Evolutionary conservation across 2,329 filamentous ascomycete genomes (phyloP).

Genomic region (Fusarium sp.): DNA sequence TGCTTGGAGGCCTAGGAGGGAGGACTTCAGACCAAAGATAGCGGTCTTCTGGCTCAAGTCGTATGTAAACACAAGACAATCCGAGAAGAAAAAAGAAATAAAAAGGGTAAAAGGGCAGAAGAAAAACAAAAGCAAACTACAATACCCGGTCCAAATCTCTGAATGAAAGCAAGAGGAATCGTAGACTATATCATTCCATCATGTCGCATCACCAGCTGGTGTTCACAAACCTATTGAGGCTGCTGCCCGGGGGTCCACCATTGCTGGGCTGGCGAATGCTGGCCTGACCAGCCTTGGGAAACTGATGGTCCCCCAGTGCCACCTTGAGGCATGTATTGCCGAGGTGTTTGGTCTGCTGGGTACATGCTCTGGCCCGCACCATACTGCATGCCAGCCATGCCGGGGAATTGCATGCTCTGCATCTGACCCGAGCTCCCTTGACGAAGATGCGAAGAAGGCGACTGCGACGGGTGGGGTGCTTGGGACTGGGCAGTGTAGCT

Average conservation of each 20-base stretch:
- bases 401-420: conserved; percentile 72
- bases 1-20: conserved; percentile 54
- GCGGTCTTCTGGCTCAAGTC: conserved; percentile 34
- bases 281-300: conserved; percentile 67
- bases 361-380: conserved; percentile 69
- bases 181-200: conserved; percentile 40
- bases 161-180: conserved; percentile 26
- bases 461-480: conserved; percentile 64
- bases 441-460: conserved; percentile 70
- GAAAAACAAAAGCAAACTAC: conserved; percentile 19
- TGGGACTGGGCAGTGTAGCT: conserved; percentile 67
- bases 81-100: background rate
- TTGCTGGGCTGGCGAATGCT: conserved; percentile 72
- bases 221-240: conserved; percentile 48
- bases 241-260: conserved; percentile 68
- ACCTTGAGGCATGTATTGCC: conserved; percentile 76
- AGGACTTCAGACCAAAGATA: conserved; percentile 46
- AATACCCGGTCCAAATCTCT: conserved; percentile 28
- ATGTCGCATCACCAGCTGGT: conserved; percentile 33
- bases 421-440: conserved; percentile 69
- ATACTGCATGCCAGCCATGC: conserved; percentile 71
- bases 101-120: background rate
- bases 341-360: conserved; percentile 71
- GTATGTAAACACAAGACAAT: conserved; percentile 21
- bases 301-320: conserved; percentile 63